Evolutionary conservation across 2,329 filamentous ascomycete genomes (phyloP).

Genomic region (Beauveria australis): DNA sequence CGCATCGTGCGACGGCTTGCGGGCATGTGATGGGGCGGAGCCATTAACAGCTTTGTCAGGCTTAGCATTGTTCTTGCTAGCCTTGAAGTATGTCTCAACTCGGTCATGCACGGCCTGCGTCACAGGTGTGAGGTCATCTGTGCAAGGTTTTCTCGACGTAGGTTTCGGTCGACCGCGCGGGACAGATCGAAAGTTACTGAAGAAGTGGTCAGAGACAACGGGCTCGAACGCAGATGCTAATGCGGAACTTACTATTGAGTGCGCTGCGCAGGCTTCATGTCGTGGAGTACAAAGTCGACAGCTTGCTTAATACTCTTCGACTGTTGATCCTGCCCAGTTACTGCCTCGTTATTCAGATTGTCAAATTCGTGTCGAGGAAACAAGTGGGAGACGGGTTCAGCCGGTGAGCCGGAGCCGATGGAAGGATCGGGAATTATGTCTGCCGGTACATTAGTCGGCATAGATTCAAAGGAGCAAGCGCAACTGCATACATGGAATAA

Average conservation of each 20-base stretch:
- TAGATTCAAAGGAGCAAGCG: neutral
- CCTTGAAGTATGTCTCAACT: conserved; percentile 32
- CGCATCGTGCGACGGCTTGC: conserved; percentile 12
- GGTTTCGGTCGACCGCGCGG: conserved; percentile 15
- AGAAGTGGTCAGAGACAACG: conserved; percentile 19
- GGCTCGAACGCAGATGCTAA: neutral
- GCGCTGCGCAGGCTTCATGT: conserved; percentile 63
- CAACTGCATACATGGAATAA: conserved; percentile 56
- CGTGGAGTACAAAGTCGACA: conserved; percentile 64
- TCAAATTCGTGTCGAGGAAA: conserved; percentile 51
- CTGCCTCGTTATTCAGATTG: conserved; percentile 63
- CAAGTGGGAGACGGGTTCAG: conserved; percentile 40
- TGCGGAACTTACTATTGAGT: conserved; percentile 52
- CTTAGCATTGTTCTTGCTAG: conserved; percentile 24
- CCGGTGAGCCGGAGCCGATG: conserved; percentile 47
- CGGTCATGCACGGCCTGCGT: conserved; percentile 32
- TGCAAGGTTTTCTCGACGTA: conserved; percentile 23
- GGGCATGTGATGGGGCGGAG: neutral
- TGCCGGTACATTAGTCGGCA: conserved; percentile 22
- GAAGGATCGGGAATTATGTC: conserved; percentile 59
- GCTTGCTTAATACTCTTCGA: conserved; percentile 63
- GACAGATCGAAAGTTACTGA: conserved; percentile 43
- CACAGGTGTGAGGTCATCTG: conserved; percentile 41
- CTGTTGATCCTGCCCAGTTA: conserved; percentile 41
- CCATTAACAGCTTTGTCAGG: conserved; percentile 9